A percentile compares a stretch with the other conserved stretches of the same genome.
Conservation (phyloP, 345 rosid genomes). For the Kernera saxatilis region DNA sequence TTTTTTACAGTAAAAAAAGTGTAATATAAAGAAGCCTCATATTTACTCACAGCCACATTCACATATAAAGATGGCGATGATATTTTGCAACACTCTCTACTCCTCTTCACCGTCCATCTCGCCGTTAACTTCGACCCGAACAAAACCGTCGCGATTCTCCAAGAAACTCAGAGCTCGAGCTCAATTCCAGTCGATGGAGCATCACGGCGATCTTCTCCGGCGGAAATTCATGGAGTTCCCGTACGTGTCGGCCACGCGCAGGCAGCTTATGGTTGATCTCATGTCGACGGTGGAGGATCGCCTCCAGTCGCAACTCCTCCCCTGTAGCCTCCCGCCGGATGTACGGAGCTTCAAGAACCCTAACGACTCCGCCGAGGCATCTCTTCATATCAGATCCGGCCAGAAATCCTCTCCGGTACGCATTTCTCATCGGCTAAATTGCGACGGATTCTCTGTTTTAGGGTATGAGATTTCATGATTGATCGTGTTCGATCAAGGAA, state of each 20-base stretch:
- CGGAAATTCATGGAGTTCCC: conserved; percentile 59
- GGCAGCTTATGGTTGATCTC: conserved; percentile 53
- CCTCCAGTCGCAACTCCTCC: conserved; percentile 48
- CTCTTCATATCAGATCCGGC: conserved; percentile 61
- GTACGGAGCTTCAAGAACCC: conserved; percentile 51
- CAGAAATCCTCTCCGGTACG: conserved; percentile 49
- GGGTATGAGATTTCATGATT: neutral
- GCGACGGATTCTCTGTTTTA: neutral
- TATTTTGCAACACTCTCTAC: conserved; percentile 24
- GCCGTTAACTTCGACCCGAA: neutral
- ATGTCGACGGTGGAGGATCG: conserved; percentile 62
- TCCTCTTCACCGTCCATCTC: conserved; percentile 14
- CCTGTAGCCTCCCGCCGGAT: conserved; percentile 59
- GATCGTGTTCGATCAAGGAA: neutral
- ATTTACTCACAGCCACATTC: conserved; percentile 19
- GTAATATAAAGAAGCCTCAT: neutral
- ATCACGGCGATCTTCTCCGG: conserved; percentile 30
- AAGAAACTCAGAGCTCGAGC: conserved; percentile 11
- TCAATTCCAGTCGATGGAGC: conserved; percentile 33
- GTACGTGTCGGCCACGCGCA: conserved; percentile 45
- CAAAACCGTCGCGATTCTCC: conserved; percentile 8
- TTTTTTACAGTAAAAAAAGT: neutral
- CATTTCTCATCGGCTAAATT: neutral
- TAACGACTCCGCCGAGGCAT: conserved; percentile 52
- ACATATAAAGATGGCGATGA: conserved; percentile 42